Base-by-base conservation (phyloP, 371 early-diverging fungal genomes). In the Choanephora cucurbitarum region DNA sequence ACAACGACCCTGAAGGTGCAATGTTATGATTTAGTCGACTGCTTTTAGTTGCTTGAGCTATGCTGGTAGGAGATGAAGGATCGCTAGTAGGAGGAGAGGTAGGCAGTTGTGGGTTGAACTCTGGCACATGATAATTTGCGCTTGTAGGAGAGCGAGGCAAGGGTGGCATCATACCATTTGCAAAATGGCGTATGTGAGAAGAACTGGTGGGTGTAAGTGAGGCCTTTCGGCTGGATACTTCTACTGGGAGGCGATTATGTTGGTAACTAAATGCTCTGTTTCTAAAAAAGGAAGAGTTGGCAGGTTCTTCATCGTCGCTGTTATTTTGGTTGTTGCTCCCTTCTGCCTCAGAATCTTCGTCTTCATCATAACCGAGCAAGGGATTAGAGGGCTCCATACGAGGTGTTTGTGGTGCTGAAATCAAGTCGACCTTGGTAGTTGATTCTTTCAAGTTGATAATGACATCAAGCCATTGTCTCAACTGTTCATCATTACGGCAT, bases 401-500 rank as follows among this genome's bases (percentile, higher is more conserved):
- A 15, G 59, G 58, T 50, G 64, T 64, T 43, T 64, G 59, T 9
- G 60, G 66, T 15, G 53, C 46, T 34, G 60, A 52, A 13, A 60
- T 28, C 17, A 57, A 21, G 24, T 60, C 60, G 1, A 65, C 22
- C 34, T 60, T 65, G 21, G 54, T 45, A 31, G 54, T 64, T 42
- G 69, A 31, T 86, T 75, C 52, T 78, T 77, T 55, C 67, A 73
- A 44, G 86, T 85, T 52, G 91, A 67, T 24, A 85, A 81, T 42
- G 67, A 69, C 69, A 87, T 84, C 33, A 14, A 60, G 31, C 98
- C 99, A 98, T 63, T 87, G 83, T 44, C 82, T 80, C 31, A 93
- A 82, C 58, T 95, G 95, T 58, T 98, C 98, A 41, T 87, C 89
- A 56, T 93, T 91, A n/a, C 92, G 79, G 68, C 94, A 94, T 57